Base-by-base conservation (phyloP, 1,284 basidiomycete species). In the Cryptococcus hybrid region DNA sequence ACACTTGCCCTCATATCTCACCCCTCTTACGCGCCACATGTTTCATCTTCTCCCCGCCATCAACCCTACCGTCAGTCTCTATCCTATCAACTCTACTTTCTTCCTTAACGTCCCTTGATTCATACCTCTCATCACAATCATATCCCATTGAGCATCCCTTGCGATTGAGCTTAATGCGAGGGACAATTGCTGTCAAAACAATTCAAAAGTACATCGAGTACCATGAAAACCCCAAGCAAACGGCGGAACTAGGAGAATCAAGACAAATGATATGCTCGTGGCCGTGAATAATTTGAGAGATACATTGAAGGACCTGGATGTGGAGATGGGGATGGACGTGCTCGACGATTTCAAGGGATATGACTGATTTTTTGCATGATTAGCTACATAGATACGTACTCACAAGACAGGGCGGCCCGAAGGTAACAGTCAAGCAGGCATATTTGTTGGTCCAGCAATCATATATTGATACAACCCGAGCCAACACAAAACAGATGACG, bases 221-320 rank as follows among this genome's bases (percentile, higher is more conserved):
- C 37, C 48, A 55, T 39, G 45, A 44, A 13, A 48, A 40, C 8
- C 11, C 2, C 3, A 46, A 7, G 42, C 36, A 12, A 37, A 37
- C 12, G 39, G 45, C 11, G 56, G 59, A 35, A 45, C 9, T n/a
- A 57, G 61, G 34, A 50, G 43, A 42, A 43, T 56, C 5, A 56
- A 57, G 37, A 47, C 50, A 13, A 53, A 53, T 30, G 55, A 59
- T 13, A 45, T 59, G 7, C 45, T 56, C 18, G 38, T 57, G 36
- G 49, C 45, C 24, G 15, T 63, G 40, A 15, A 42, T 7, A 47
- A 35, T 7, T 37, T 62, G 15, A 40, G n/a, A 24, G 18, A 34
- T 5, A 13, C 15, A 34, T 49, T 59, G 34, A 36, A 38, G 7
- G 37, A 49, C n/a, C 45, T 60, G 47, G 61, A 55, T 3, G 40